These are phyloP conservation scores for Alternaria gansuensis DNA, from an alignment of 2,329 filamentous ascomycete species.

Conservation along the genomic window DNA sequence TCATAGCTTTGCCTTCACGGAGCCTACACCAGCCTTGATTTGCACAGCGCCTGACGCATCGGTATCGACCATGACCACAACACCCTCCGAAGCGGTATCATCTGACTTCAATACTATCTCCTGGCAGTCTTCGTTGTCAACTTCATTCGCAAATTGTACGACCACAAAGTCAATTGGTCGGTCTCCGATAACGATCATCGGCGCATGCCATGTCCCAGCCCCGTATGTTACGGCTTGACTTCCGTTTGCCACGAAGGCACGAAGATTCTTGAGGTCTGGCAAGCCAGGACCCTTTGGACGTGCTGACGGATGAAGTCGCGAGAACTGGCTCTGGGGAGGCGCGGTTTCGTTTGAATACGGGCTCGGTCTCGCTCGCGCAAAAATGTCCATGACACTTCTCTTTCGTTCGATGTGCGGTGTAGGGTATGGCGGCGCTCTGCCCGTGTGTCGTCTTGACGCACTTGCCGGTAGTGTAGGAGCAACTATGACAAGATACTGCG, in stretches of 20 bases:
- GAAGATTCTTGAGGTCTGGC: constrained; percentile 75
- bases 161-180: constrained; percentile 80
- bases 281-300: constrained; percentile 63
- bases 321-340: constrained; percentile 44
- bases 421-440: constrained; percentile 55
- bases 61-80: constrained; percentile 48
- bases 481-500: constrained; percentile 83
- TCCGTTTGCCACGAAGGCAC: constrained; percentile 80
- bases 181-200: constrained; percentile 86
- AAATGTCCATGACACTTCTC: constrained; percentile 51
- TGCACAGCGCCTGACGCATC: constrained; percentile 46
- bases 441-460: constrained; percentile 39
- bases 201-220: constrained; percentile 93
- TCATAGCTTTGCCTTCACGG: constrained; percentile 44
- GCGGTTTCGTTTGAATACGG: constrained; percentile 63
- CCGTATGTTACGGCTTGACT: constrained; percentile 91
- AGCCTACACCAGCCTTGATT: constrained; percentile 48
- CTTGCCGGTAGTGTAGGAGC: constrained; percentile 74
- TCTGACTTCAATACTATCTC: constrained; percentile 65
- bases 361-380: constrained; percentile 54
- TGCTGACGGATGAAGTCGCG: constrained; percentile 43
- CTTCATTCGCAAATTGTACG: constrained; percentile 86
- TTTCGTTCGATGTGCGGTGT: constrained; percentile 43
- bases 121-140: constrained; percentile 86
- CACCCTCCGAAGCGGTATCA: constrained; percentile 41